Conservation (phyloP, 2,329 filamentous ascomycete genomes). For the Colletotrichum sp. region DNA sequence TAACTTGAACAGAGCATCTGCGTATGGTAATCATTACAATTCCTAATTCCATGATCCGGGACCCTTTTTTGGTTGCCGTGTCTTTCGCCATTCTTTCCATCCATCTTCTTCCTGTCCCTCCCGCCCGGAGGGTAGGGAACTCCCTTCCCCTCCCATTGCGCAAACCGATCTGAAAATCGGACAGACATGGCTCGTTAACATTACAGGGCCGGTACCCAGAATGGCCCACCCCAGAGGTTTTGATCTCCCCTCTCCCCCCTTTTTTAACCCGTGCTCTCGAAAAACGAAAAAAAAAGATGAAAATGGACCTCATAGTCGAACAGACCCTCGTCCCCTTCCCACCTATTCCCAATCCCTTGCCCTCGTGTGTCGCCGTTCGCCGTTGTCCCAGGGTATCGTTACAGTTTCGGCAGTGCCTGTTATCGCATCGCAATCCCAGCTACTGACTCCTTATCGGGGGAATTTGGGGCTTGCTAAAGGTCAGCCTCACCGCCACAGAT, state of each 20-base stretch:
- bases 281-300: neutral
- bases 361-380: conserved; percentile 14
- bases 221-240: conserved; percentile 9
- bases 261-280: conserved; percentile 1
- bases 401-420: conserved; percentile 3
- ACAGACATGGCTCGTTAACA: conserved; percentile 16
- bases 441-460: conserved; percentile 2
- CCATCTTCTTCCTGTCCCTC: neutral
- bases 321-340: conserved; percentile 5
- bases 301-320: conserved; percentile 16
- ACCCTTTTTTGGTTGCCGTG: conserved; percentile 10
- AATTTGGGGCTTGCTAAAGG: neutral
- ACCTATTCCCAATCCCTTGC: neutral
- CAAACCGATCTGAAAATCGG: conserved; percentile 17
- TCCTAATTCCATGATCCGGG: conserved; percentile 13
- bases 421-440: conserved; percentile 1
- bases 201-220: conserved; percentile 21
- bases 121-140: neutral
- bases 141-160: neutral
- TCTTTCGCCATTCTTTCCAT: neutral
- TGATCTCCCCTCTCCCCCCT: neutral
- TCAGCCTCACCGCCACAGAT: conserved; percentile 13
- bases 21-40: conserved; percentile 7
- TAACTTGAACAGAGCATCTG: neutral
- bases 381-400: conserved; percentile 21